These are phyloP conservation scores for Acanthamoeba triangularis DNA, from an alignment of 208 protist species.

Conservation along the genomic window DNA sequence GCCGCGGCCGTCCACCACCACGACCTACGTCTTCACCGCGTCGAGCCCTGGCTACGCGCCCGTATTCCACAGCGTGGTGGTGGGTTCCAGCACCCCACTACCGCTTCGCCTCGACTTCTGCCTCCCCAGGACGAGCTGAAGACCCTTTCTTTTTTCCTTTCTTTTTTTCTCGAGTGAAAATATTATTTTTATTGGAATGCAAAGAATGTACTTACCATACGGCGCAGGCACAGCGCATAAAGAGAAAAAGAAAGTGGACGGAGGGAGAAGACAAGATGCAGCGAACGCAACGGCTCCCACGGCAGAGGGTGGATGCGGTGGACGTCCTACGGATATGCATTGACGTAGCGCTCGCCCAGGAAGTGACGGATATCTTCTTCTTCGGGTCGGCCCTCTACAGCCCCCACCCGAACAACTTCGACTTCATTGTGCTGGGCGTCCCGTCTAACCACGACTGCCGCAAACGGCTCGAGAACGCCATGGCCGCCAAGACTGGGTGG, in stretches of 20 bases:
- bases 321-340: neutral
- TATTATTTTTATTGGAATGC: no score
- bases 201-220: no score
- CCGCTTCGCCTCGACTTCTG: conserved; percentile 1
- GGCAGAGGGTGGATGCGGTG: neutral
- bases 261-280: neutral
- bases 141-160: no score
- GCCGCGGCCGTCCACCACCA: neutral
- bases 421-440: neutral
- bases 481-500: neutral
- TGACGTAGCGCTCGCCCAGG: neutral
- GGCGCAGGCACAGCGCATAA: no score
- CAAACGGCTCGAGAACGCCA: neutral
- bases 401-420: neutral
- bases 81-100: neutral
- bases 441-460: neutral
- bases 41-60: neutral
- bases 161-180: no score
- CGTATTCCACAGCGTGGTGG: neutral
- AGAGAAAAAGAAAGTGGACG: no score
- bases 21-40: neutral
- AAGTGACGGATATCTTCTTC: neutral
- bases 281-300: neutral
- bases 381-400: conserved; percentile 6
- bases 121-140: neutral